Conservation (phyloP, 306 rosid species). For the Lotus japonicus region DNA sequence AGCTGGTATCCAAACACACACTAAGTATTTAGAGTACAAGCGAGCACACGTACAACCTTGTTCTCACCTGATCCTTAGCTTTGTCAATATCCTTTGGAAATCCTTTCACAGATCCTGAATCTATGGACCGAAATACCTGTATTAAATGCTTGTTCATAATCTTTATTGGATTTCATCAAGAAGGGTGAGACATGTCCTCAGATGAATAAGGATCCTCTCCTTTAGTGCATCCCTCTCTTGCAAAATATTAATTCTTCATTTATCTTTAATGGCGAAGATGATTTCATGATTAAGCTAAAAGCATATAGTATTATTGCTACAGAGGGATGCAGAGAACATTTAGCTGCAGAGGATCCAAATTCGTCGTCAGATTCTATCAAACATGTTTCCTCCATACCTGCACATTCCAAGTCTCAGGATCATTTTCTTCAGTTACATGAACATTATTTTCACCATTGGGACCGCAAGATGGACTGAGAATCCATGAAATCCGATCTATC, state of each 20-base stretch:
- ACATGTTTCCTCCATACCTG: conserved; percentile 42
- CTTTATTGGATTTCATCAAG: not conserved
- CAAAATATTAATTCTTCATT: too few species aligned
- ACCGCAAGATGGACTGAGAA: conserved; percentile 39
- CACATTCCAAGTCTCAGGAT: conserved; percentile 61
- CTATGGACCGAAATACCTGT: conserved; percentile 74
- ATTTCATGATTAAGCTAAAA: too few species aligned
- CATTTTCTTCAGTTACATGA: conserved; percentile 36
- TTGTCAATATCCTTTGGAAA: conserved; percentile 57
- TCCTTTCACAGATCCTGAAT: conserved; percentile 76
- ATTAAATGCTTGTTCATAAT: conserved; percentile 28
- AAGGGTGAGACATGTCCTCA: not conserved
- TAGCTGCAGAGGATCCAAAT: too few species aligned
- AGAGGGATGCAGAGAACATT: too few species aligned
- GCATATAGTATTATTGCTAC: too few species aligned
- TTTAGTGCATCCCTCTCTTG: too few species aligned
- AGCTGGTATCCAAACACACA: too few species aligned
- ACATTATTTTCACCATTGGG: conserved; percentile 34
- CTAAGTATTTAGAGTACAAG: too few species aligned
- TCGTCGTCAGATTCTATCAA: conserved; percentile 2
- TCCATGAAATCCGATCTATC: conserved; percentile 64
- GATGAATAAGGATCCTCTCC: not conserved
- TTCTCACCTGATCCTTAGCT: conserved; percentile 64
- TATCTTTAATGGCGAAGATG: too few species aligned
- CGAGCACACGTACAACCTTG: not conserved